Evolutionary conservation across 805 yeast genomes (phyloP).

Genomic region (Metschnikowia hibisci): DNA sequence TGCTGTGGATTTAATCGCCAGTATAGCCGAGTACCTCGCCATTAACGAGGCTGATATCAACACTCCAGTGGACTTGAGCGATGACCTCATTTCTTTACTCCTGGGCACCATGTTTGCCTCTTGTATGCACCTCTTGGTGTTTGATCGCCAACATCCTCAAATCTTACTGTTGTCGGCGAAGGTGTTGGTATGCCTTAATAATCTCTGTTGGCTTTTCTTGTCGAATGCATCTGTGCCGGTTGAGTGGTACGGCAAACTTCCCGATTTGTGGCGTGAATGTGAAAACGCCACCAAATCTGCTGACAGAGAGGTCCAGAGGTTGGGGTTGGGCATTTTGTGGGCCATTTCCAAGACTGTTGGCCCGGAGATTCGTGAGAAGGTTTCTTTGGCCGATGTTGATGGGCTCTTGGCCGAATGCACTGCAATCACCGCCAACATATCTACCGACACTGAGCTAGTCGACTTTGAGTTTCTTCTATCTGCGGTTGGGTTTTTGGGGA

Average conservation of each 20-base stretch:
- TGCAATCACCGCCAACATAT: slow-evolving; percentile 9
- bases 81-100: slow-evolving; percentile 19
- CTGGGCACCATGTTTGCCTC: slow-evolving; percentile 22
- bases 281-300: slow-evolving; percentile 12
- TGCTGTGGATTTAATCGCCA: slow-evolving; percentile 71
- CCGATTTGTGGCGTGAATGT: slow-evolving; percentile 29
- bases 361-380: slow-evolving; percentile 25
- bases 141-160: slow-evolving; percentile 27
- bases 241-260: slow-evolving; percentile 35
- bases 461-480: slow-evolving; percentile 39
- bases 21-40: slow-evolving; percentile 57
- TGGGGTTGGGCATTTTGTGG: slow-evolving; percentile 36
- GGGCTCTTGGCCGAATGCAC: slow-evolving; percentile 23
- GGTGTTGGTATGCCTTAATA: slow-evolving; percentile 65
- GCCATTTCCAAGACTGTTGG: slow-evolving; percentile 37
- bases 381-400: slow-evolving; percentile 25
- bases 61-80: slow-evolving; percentile 21
- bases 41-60: slow-evolving; percentile 24
- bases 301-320: slow-evolving; percentile 25
- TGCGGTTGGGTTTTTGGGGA: slow-evolving; percentile 50
- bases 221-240: slow-evolving; percentile 30
- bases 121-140: slow-evolving; percentile 38
- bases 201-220: slow-evolving; percentile 57
- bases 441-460: slow-evolving; percentile 17
- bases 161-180: slow-evolving; percentile 45